Evolutionary conservation across 208 protist genomes (phyloP).

Genomic region (Acanthamoeba royreba): DNA sequence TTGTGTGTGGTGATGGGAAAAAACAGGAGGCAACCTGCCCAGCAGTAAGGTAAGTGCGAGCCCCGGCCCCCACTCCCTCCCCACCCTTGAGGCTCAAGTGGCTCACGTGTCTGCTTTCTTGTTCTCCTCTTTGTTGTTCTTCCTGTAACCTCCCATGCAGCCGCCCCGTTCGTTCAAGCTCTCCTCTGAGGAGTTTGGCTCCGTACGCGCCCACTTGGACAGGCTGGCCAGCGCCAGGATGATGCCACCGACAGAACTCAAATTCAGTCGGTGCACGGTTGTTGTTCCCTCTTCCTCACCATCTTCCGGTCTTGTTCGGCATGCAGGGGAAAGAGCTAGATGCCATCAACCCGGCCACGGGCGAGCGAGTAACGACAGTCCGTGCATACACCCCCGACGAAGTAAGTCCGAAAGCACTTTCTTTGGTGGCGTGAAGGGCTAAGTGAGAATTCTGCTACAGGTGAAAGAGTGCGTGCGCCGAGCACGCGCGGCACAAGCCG

Average conservation of each 20-base stretch:
- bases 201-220: background rate
- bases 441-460: too few relatives aligned
- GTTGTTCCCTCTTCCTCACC: background rate
- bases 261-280: too few relatives aligned
- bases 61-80: too few relatives aligned
- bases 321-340: background rate
- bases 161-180: background rate
- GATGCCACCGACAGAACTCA: too few relatives aligned
- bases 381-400: background rate
- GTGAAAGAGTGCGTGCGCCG: constrained; percentile 77
- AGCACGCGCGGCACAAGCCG: constrained; percentile 82
- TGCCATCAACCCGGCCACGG: background rate
- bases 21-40: too few relatives aligned
- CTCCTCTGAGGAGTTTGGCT: background rate
- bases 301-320: too few relatives aligned
- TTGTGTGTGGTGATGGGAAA: too few relatives aligned
- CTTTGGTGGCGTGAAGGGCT: too few relatives aligned
- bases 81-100: background rate
- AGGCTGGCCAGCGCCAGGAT: too few relatives aligned
- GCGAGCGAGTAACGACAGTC: background rate
- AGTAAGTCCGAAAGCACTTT: too few relatives aligned
- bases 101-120: background rate
- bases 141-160: background rate
- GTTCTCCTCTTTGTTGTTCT: background rate
- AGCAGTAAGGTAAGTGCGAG: too few relatives aligned